Base-by-base conservation (phyloP, 495 filamentous ascomycete species). In the Penicillium antarcticum region DNA sequence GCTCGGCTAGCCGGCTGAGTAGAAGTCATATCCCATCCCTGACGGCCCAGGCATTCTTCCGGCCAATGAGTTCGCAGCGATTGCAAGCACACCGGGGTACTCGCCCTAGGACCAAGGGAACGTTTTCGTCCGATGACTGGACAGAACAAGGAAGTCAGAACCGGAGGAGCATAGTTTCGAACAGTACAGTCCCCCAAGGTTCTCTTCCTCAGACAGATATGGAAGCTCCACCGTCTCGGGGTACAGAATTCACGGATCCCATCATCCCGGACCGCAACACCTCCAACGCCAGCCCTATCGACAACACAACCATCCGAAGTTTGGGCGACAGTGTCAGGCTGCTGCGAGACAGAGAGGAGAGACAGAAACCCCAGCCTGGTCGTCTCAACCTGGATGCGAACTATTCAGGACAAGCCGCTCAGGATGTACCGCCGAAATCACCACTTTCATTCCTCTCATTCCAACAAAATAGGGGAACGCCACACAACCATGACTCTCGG, bases 61-160 rank as follows among this genome's bases (percentile, higher is more conserved):
- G 86, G 8, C 94, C 94, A 14, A 95, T 98, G 94, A 97, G 91
- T 71, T 95, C 91, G 18, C 92, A 97, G 67, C 84, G 89, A 63
- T 75, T 97, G 42, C 94, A 98, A 68, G 92, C 91, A 44, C 95
- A 97, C 65, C 77, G 94, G 62, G 84, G 84, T 40, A 75, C 79
- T 21, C 73, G 80, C 11, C 80, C 80, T 13, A 53, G 63, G 54
- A 77, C 63, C 47, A 72, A 69, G 53, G 76, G 63, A 38, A 69
- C 65, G 33, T 65, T 66, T 8, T 62, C 71, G 8, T 65, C 70
- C 31, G 71, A 75, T 17, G 74, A 73, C 33, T 73, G 69, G 56
- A 60, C 56, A 3, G 78, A 77, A 51, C 69, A 77, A 19, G 64
- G 53, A 34, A 73, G 65, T 43, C 63, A 72, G 65, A 71, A 83